Base-by-base conservation (phyloP, 2,329 filamentous ascomycete genomes). In the Chlorencoelia australis region DNA sequence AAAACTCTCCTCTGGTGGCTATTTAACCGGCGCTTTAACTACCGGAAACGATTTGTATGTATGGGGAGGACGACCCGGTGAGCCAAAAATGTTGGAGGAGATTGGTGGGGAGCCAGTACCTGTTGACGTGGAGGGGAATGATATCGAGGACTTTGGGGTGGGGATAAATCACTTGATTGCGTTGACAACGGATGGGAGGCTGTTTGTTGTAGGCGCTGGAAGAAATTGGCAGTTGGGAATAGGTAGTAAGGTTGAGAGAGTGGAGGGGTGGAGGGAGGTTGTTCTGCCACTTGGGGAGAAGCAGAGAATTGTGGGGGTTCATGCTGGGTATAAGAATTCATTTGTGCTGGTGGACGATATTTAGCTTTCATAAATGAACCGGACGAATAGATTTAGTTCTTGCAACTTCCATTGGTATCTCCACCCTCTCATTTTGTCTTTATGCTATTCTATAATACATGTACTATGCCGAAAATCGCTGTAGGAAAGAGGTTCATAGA, bases 151-250 rank as follows among this genome's bases (percentile, higher is more conserved):
- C 43, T 60, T 78, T 25, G 70, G 65, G 1, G 50, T 81, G 5
- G 78, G 78, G 0, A 67, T 70, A 22, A 62, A 63, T 6, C 76
- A 82, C 53, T 62, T 73, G n/a, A 59, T 79, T 7, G 68, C 67
- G 5, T 52, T 81, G 16, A 70, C 66, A 0, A 58, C 59, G 0
- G 59, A 65, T 2, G 64, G 65, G 0, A 58, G 59, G 14, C 53
- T 81, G 0, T 79, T 67, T 44, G 68, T 69, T 4, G 60, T 71
- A 28, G 78, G 78, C 0, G 59, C 64, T 22, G 78, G 79, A 40
- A 45, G 46, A 2, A 73, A 72, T 47, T 74, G 75, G 0, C 77
- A 82, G 51, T 62, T 80, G 10, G 77, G 75, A 1, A 40, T 72
- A 16, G 50, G 51, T 32, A 13, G 29, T 2, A 33, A 40, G 5